A percentile compares a stretch with the other conserved stretches of the same genome.
phyloP scores from a whole-genome alignment of 2,329 filamentous ascomycete species.

The Drechslera avenae region DNA sequence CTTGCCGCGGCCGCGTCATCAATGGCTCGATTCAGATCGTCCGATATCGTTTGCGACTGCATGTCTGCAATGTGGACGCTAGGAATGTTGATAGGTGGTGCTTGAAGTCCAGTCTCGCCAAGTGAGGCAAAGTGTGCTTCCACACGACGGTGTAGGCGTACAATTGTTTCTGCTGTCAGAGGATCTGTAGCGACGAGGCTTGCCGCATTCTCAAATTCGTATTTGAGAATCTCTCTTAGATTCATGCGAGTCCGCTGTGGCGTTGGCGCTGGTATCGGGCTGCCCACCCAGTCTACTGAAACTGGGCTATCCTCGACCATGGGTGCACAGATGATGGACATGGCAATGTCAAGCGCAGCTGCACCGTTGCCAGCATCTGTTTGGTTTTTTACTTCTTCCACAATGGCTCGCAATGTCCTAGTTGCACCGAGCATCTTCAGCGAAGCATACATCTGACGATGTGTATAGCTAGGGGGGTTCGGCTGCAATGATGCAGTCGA shows the following conservation, averaged over 20 bases:
- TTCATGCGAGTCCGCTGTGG: slow-evolving; percentile 53
- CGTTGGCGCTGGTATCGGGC: slow-evolving; percentile 30
- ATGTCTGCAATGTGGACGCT: slow-evolving; percentile 38
- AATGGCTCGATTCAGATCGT: slow-evolving; percentile 43
- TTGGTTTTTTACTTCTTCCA: slow-evolving; percentile 70
- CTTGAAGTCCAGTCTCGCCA: slow-evolving; percentile 30
- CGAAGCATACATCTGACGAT: slow-evolving; percentile 69
- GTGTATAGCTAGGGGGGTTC: slow-evolving; percentile 69
- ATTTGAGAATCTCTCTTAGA: slow-evolving; percentile 64
- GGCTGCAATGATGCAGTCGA: slow-evolving; percentile 56
- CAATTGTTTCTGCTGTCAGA: slow-evolving; percentile 63
- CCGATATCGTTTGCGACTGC: slow-evolving; percentile 32
- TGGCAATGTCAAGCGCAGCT: slow-evolving; percentile 71
- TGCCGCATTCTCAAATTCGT: slow-evolving; percentile 63
- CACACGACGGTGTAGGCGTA: slow-evolving; percentile 67
- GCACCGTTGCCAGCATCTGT: slow-evolving; percentile 64
- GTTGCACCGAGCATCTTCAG: slow-evolving; percentile 66
- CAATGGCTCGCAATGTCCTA: slow-evolving; percentile 63
- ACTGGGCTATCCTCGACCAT: slow-evolving; percentile 48
- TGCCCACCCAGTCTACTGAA: slow-evolving; percentile 41
- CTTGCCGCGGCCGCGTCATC: slow-evolving; percentile 43
- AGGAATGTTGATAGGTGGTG: slow-evolving; percentile 33
- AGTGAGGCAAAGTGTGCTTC: slow-evolving; percentile 63
- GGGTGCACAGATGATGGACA: slow-evolving; percentile 71
- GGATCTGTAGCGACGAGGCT: slow-evolving; percentile 63